Evolutionary conservation across 2,329 filamentous ascomycete genomes (phyloP).

Genomic region (Aspergillus udagawae): DNA sequence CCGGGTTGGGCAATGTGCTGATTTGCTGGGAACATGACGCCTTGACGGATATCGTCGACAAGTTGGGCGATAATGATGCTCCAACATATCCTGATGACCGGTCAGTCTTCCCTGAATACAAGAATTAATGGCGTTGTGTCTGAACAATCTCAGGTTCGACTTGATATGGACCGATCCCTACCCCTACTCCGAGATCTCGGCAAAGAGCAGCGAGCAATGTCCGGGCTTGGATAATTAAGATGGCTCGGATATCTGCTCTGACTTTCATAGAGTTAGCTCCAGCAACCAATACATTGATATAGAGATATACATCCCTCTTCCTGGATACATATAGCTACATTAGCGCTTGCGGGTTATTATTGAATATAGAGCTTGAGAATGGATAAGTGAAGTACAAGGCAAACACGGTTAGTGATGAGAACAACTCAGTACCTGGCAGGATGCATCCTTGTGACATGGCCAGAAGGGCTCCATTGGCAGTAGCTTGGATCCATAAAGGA

Average conservation of each 20-base stretch:
- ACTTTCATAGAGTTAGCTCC: no score
- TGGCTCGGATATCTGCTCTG: no score
- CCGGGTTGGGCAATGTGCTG: constrained; percentile 53
- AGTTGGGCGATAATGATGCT: constrained; percentile 49
- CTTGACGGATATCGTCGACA: constrained; percentile 50
- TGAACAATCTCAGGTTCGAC: constrained; percentile 39
- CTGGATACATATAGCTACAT: no score
- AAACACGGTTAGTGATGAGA: no score
- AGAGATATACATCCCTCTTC: background rate
- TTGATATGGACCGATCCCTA: constrained; percentile 56
- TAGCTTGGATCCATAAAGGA: background rate
- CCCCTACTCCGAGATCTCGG: constrained; percentile 47
- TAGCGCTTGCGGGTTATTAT: no score
- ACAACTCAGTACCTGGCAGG: no score
- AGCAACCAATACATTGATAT: background rate
- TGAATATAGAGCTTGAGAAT: no score
- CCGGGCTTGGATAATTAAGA: constrained; percentile 47
- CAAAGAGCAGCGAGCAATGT: constrained; percentile 50
- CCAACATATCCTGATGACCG: constrained; percentile 49
- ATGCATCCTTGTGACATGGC: background rate
- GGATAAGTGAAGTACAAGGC: background rate
- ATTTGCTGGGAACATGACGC: constrained; percentile 60
- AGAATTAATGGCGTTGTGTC: background rate
- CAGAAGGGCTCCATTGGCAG: background rate
- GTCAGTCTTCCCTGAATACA: constrained; percentile 23